Evolutionary conservation across 179 eudicot species (phyloP), one percentile per base, ranked within the genome.

Genomic region (Dionaea muscipula): DNA sequence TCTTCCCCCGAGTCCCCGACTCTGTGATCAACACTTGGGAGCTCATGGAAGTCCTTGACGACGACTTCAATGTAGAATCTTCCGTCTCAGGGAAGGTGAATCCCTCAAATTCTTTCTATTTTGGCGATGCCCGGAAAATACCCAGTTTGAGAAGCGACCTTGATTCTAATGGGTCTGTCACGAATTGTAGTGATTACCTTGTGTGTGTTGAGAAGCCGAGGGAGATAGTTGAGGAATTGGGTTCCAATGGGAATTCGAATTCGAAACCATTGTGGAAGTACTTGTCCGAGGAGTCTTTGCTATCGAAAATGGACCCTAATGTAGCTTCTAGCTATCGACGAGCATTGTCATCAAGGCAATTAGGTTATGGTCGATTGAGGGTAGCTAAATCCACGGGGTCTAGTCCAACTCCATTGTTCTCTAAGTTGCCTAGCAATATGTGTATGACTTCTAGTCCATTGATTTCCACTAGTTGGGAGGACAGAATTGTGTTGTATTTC

Each of bases 11-110:
- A n/a, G n/a, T n/a, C 0, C 91, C 95, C 15, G 94, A 86, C 53
- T 82, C 94, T 14, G 98, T 91, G 1, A 93, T 93, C 72, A 88
- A 93, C 70, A 85, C 99, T 14, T 93, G 99, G 99, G 99, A 88
- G 62, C 89, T 93, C 61, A 93, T 93, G 99, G 96, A 84, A 71
- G 99, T 86, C 26, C 88, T 93, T 31, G 94, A 88, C 58, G 80
- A 70, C 7, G 81, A 80, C 1, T 56, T 64, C 38, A 75, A 69
- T 27, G 67, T 61, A 39, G 62, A 71, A 19, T 25, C 27, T 22
- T 56, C 55, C 46, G 57, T 53, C 35, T 25, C 24, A 37, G 57
- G 26, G 20, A 16, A 14, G 49, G 37, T 17, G 8, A 62, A 38
- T 39, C 12, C 25, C 17, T 53, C 16, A 3, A 38, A 25, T 66